Percentiles rank a stretch among this genome's conserved stretches.
phyloP scores from a whole-genome alignment of 2,329 filamentous ascomycete species.

The Didymella glomerata region DNA sequence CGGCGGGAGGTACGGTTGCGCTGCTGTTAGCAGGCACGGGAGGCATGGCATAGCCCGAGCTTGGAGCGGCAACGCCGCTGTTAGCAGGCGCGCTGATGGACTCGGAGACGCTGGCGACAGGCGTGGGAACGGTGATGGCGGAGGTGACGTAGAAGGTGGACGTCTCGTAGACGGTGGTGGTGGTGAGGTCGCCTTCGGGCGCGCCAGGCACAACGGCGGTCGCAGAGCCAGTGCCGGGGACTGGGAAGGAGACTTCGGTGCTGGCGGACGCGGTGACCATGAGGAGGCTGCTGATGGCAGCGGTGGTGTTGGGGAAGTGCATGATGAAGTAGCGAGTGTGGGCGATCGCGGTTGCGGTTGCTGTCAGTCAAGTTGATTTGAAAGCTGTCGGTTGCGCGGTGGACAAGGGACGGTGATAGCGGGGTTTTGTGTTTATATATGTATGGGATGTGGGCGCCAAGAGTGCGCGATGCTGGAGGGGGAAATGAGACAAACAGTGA shows the following conservation, averaged over 20 bases:
- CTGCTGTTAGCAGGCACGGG: neutral
- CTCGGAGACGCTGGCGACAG: neutral
- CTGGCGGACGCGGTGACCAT: conserved; percentile 7
- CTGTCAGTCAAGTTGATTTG: neutral
- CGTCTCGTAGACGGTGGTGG: conserved; percentile 15
- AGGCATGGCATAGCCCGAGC: too few species aligned
- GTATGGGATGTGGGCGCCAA: conserved; percentile 11
- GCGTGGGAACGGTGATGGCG: neutral
- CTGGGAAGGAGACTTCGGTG: conserved; percentile 4
- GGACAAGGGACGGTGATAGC: neutral
- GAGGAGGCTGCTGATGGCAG: conserved; percentile 12
- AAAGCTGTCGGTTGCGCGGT: neutral
- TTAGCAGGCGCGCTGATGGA: neutral
- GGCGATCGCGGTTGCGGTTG: neutral
- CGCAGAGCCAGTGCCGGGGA: neutral
- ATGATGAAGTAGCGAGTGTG: conserved; percentile 10
- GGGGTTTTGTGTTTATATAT: neutral
- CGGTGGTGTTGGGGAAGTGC: conserved; percentile 1
- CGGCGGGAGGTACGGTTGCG: neutral
- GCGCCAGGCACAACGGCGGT: neutral
- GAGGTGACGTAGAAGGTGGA: conserved; percentile 9
- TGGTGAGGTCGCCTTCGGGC: neutral
- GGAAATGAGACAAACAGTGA: conserved; percentile 7
- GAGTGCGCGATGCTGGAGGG: conserved; percentile 15
- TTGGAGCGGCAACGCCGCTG: neutral